Evolutionary conservation across 2,329 filamentous ascomycete genomes (phyloP).

Genomic region (Aspergillus novofumigatus): DNA sequence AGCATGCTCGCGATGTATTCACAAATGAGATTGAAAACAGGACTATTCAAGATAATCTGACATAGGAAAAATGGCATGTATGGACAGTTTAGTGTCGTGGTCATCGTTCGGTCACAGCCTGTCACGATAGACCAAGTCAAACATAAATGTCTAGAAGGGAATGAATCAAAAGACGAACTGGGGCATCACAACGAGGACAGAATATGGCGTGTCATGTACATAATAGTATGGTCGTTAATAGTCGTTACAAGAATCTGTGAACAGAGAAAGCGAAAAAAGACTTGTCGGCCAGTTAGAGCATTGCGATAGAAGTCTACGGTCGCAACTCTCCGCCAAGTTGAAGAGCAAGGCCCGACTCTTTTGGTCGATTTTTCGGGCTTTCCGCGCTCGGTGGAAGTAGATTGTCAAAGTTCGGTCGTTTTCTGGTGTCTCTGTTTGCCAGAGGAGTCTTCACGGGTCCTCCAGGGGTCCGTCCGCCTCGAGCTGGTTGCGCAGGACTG

Average conservation of each 20-base stretch:
- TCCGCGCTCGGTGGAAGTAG: slow-evolving; percentile 55
- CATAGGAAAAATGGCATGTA: slow-evolving; percentile 14
- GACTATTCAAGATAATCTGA: background rate
- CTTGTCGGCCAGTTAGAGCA: background rate
- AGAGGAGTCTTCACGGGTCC: slow-evolving; percentile 63
- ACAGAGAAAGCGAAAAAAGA: slow-evolving; percentile 15
- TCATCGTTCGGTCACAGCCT: background rate
- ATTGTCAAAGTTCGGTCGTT: slow-evolving; percentile 77
- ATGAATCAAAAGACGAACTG: slow-evolving; percentile 8
- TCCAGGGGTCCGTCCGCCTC: slow-evolving; percentile 58
- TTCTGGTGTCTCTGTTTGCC: slow-evolving; percentile 63
- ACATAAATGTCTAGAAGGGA: slow-evolving; percentile 4
- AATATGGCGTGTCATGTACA: slow-evolving; percentile 9
- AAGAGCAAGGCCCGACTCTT: slow-evolving; percentile 55
- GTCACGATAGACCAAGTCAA: background rate
- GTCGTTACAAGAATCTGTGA: slow-evolving; percentile 18
- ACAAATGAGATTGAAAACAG: slow-evolving; percentile 9
- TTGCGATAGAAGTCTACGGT: slow-evolving; percentile 31
- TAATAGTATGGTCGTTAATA: slow-evolving; percentile 19
- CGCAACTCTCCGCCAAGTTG: slow-evolving; percentile 63
- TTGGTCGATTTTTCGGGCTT: slow-evolving; percentile 38
- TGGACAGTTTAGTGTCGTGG: slow-evolving; percentile 10
- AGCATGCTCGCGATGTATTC: background rate
- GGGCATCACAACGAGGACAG: slow-evolving; percentile 17
- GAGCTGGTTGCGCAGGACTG: slow-evolving; percentile 83